Conservation (phyloP, 2,329 filamentous ascomycete genomes). For the Claviceps arundinis region DNA sequence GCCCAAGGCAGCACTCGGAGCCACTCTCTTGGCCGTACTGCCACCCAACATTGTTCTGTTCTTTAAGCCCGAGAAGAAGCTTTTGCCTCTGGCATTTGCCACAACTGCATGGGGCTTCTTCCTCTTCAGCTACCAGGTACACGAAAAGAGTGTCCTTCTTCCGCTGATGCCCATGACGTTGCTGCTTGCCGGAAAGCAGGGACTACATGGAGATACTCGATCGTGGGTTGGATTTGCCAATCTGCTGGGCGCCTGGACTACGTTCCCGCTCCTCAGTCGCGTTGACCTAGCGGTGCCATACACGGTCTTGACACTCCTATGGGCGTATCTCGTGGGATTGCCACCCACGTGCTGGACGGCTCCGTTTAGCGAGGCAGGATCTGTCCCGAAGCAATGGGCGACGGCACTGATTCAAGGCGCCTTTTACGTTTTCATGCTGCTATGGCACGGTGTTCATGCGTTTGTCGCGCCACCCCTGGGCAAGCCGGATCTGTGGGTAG, state of each 20-base stretch:
- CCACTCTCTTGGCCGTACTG: conserved; percentile 64
- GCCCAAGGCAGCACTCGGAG: conserved; percentile 59
- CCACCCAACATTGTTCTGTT: conserved; percentile 72
- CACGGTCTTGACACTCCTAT: conserved; percentile 68
- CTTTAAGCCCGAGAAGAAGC: conserved; percentile 58
- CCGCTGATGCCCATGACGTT: conserved; percentile 90
- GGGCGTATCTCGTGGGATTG: conserved; percentile 81
- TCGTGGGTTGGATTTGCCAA: conserved; percentile 97
- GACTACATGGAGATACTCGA: conserved; percentile 60
- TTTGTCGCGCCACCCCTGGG: conserved; percentile 52
- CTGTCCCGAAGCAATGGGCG: conserved; percentile 27
- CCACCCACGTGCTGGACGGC: conserved; percentile 62
- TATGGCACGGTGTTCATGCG: conserved; percentile 68
- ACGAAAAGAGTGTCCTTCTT: conserved; percentile 92
- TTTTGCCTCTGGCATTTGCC: conserved; percentile 69
- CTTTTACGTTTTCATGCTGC: conserved; percentile 66
- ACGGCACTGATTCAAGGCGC: conserved; percentile 57
- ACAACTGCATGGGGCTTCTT: conserved; percentile 94
- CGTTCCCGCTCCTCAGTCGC: conserved; percentile 79
- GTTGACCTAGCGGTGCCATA: conserved; percentile 81
- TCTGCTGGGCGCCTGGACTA: conserved; percentile 76
- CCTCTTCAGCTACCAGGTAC: conserved; percentile 93
- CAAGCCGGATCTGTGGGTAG: conserved; percentile 92
- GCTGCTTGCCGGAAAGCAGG: conserved; percentile 64
- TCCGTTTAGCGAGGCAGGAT: conserved; percentile 43